Evolutionary conservation across 805 yeast species (phyloP), one percentile per base, ranked within the genome.

Genomic region (Wickerhamomyces xylosicus): DNA sequence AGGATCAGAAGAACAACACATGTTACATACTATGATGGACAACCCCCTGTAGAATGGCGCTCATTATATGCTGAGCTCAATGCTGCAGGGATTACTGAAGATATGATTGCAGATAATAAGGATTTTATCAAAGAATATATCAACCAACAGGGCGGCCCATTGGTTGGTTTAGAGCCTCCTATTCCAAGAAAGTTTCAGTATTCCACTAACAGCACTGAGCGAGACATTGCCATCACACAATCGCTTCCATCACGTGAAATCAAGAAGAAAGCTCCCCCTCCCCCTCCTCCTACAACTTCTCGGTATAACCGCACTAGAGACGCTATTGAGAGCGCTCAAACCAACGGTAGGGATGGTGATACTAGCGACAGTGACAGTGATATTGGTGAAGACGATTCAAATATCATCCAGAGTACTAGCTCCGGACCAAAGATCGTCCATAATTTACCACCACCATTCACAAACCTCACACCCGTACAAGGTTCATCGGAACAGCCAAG

Each of bases 11-110:
- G 76, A 47, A 50, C 75, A 0, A 73, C 71, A 41, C 82, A 81
- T 20, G 69, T 75, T 4, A 61, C 77, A 8, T 85, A 80, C 55
- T 84, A 84, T 53, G 92, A 84, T 54, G 85, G 69, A 47, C 69
- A 70, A 41, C 94, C 94, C 0, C 94, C 95, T 2, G 77, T 79
- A 5, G 94, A 85, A 55, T 85, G 95, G 95, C 61, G 89, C 37
- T 66, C 79, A 2, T 66, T 85, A 41, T 84, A 85, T 47, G 62
- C 71, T 8, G 87, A 82, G 52, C 66, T 85, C 39, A 90, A 79
- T 32, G 67, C 72, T 16, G 80, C 82, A 39, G 95, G 95, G 1
- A 85, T 85, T 41, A 59, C 85, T 1, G 94, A 85, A 52, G 95
- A 85, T 47, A 80, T 83, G 89, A 85, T 85, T 56, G 92, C 89